These are phyloP conservation scores for Scenedesmus sp. DNA, from an alignment of 163 green algal genomes.

Conservation along the genomic window DNA sequence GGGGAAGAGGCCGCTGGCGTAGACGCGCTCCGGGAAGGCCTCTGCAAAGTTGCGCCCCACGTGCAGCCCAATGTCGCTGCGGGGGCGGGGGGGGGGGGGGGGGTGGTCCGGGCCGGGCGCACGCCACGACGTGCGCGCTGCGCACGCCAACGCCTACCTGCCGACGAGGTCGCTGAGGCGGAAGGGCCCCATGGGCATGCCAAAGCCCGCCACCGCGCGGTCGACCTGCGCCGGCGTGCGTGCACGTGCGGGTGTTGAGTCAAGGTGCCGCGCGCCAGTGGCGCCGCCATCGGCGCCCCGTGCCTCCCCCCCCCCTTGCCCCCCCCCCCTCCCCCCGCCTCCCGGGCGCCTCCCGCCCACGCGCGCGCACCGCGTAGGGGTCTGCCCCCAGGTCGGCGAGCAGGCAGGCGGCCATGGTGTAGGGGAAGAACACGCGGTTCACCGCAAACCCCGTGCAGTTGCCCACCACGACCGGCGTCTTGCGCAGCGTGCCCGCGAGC, in stretches of 20 bases:
- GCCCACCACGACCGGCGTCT: constrained; percentile 98
- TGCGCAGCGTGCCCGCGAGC: constrained; percentile 89
- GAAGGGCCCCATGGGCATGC: constrained; percentile 98
- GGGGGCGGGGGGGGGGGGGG: not conserved
- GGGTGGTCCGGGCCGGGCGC: not conserved
- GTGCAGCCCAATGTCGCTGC: constrained; percentile 88
- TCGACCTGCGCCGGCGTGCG: constrained; percentile 70
- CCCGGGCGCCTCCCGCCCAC: too few relatives aligned
- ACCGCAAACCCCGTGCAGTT: constrained; percentile 99
- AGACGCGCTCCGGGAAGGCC: constrained; percentile 89
- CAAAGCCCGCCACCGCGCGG: constrained; percentile 89
- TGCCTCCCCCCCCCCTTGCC: too few relatives aligned
- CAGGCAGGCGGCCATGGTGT: constrained; percentile 95
- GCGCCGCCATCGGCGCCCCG: too few relatives aligned
- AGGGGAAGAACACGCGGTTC: constrained; percentile 99
- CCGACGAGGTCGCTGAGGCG: constrained; percentile 71
- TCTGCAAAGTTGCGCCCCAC: constrained; percentile 95
- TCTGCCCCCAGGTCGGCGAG: constrained; percentile 91
- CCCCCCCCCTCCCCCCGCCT: too few relatives aligned
- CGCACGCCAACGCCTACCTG: not conserved
- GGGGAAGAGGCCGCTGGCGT: constrained; percentile 82
- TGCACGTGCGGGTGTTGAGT: not conserved
- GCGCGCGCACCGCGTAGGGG: constrained; percentile 74
- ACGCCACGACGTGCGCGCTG: not conserved
- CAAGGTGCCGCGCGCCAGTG: not conserved